phyloP scores from a whole-genome alignment of 768 basidiomycete genomes.

The Amanita rubescens region DNA sequence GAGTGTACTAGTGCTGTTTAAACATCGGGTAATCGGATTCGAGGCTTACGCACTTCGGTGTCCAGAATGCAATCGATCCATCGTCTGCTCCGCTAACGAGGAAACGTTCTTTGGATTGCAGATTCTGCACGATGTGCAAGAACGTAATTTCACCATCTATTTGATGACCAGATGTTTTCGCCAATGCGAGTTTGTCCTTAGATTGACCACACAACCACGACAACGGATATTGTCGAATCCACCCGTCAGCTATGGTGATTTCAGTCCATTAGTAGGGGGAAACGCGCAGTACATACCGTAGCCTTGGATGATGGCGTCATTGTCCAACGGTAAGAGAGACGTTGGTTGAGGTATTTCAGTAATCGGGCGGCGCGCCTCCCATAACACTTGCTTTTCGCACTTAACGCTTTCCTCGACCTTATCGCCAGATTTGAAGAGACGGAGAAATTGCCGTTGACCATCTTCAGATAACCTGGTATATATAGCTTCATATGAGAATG shows the following conservation, averaged over 20 bases:
- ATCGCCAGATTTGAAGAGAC: neutral
- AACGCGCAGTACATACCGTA: constrained; percentile 39
- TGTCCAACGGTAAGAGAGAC: constrained; percentile 46
- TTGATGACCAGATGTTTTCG: constrained; percentile 35
- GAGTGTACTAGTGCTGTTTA: constrained; percentile 40
- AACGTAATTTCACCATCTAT: constrained; percentile 41
- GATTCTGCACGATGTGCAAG: constrained; percentile 51
- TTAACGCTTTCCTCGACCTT: neutral
- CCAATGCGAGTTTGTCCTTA: constrained; percentile 18
- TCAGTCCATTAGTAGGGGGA: neutral
- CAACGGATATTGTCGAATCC: constrained; percentile 39
- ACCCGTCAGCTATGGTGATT: constrained; percentile 42
- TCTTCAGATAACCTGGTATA: constrained; percentile 11
- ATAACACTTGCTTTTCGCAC: neutral
- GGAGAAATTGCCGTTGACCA: constrained; percentile 12
- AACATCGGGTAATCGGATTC: neutral
- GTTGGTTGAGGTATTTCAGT: constrained; percentile 22
- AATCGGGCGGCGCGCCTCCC: neutral
- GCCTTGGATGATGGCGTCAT: constrained; percentile 54
- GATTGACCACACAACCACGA: constrained; percentile 26
- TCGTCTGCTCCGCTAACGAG: constrained; percentile 74
- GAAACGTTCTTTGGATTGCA: constrained; percentile 50
- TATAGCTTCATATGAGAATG: constrained; percentile 13
- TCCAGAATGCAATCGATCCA: constrained; percentile 74
- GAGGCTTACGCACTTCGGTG: constrained; percentile 40